These are phyloP conservation scores for Tylopilus sp. DNA, from an alignment of 768 basidiomycete species.

Conservation along the genomic window DNA sequence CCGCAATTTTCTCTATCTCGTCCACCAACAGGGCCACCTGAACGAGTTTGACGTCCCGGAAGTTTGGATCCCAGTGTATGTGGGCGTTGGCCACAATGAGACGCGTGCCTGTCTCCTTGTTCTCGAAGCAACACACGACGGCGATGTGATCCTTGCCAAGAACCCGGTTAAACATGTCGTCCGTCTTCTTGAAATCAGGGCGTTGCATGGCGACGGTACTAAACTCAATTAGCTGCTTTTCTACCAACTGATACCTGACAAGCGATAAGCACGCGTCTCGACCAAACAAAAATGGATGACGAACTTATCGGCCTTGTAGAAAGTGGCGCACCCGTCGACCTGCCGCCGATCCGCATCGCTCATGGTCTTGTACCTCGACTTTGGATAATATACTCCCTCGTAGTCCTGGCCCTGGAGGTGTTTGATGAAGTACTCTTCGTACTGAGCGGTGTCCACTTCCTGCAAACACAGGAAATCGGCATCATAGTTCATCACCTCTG, in stretches of 20 bases:
- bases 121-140: constrained; percentile 82
- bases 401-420: constrained; percentile 74
- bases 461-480: constrained; percentile 93
- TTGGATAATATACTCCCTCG: constrained; percentile 88
- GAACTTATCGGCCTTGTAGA: constrained; percentile 87
- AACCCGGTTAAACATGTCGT: constrained; percentile 99
- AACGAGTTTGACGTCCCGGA: constrained; percentile 95
- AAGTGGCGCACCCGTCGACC: constrained; percentile 96
- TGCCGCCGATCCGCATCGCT: constrained; percentile 75
- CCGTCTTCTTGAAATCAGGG: constrained; percentile 92
- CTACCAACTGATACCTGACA: constrained; percentile 83
- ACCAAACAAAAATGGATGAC: constrained; percentile 31
- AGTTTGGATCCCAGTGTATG: constrained; percentile 89
- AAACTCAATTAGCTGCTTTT: constrained; percentile 93
- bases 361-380: constrained; percentile 93
- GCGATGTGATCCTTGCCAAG: constrained; percentile 94
- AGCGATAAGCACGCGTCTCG: constrained; percentile 2
- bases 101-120: constrained; percentile 80
- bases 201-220: constrained; percentile 89
- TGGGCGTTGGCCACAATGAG: constrained; percentile 89
- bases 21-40: constrained; percentile 91
- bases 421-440: constrained; percentile 85
- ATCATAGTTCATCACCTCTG: constrained; percentile 76
- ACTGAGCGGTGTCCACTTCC: constrained; percentile 91
- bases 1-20: constrained; percentile 86